Percentiles rank a stretch among this genome's conserved stretches.
phyloP scores from a whole-genome alignment of 106 monocot genomes.

The Dioscorea zingiberensis region DNA sequence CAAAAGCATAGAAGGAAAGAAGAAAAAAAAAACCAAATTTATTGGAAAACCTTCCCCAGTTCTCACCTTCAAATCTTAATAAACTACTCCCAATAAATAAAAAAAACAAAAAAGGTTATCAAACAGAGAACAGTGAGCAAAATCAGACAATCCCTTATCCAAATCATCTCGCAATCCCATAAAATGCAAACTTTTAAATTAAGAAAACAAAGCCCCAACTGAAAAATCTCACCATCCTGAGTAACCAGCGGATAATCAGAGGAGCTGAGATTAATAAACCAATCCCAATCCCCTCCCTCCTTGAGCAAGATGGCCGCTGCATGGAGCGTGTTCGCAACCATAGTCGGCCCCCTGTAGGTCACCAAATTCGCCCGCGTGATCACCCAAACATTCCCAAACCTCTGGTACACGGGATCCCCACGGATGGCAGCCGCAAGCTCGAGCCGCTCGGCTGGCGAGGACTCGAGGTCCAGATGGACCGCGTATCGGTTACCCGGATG shows the following conservation, averaged over 20 bases:
- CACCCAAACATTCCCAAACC: constrained; percentile 13
- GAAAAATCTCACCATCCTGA: constrained; percentile 11
- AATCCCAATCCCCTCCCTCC: constrained; percentile 10
- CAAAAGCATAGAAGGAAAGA: no score
- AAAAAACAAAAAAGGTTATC: no score
- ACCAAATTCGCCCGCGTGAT: not conserved
- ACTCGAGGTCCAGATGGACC: not conserved
- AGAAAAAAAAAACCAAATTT: no score
- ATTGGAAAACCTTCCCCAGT: no score
- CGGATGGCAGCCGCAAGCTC: constrained; percentile 2
- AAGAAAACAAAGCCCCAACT: not conserved
- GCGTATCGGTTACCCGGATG: not conserved
- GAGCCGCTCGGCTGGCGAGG: not conserved
- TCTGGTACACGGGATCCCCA: not conserved
- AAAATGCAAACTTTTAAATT: no score
- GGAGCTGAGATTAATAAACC: constrained; percentile 13
- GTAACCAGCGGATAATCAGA: constrained; percentile 21
- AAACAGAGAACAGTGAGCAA: no score
- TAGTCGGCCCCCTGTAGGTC: constrained; percentile 4
- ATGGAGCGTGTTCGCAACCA: constrained; percentile 10
- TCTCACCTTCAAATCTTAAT: no score
- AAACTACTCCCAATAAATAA: no score
- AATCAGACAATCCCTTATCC: no score
- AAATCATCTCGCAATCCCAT: no score
- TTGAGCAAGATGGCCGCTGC: constrained; percentile 5